Percentiles rank a stretch among this genome's conserved stretches.
These are phyloP conservation scores for Pterocarpus macrocarpus DNA, from an alignment of 306 rosid species.

Conservation along the genomic window DNA sequence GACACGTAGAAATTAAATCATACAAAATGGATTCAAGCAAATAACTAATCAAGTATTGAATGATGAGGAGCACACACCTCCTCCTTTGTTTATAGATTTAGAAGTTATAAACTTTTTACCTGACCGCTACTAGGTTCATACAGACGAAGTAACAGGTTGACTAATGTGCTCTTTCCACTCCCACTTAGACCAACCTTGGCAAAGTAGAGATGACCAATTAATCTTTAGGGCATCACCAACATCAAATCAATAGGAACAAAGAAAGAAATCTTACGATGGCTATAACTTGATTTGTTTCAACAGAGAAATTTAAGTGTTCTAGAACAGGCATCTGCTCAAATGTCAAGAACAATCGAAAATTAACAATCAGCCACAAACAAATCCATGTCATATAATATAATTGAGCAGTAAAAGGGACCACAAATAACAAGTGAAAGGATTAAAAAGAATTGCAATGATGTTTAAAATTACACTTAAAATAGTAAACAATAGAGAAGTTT, in stretches of 20 bases:
- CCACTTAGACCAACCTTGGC: slow-evolving; percentile 93
- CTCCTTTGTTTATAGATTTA: no score
- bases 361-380: slow-evolving; percentile 13
- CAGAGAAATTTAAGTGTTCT: slow-evolving; percentile 62
- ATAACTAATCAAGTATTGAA: no score
- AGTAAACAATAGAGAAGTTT: no score
- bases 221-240: slow-evolving; percentile 41
- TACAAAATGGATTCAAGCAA: no score
- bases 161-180: slow-evolving; percentile 92
- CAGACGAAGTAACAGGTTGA: slow-evolving; percentile 91
- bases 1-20: no score
- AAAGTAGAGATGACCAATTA: slow-evolving; percentile 28
- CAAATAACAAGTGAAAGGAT: background rate
- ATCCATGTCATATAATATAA: background rate
- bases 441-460: slow-evolving; percentile 4
- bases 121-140: slow-evolving; percentile 88
- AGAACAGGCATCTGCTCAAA: slow-evolving; percentile 69
- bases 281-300: slow-evolving; percentile 72
- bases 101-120: slow-evolving; percentile 56
- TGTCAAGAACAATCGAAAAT: slow-evolving; percentile 19
- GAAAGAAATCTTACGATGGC: slow-evolving; percentile 73
- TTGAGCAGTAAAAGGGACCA: slow-evolving; percentile 16
- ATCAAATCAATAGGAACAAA: slow-evolving; percentile 6
- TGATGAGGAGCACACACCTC: no score
- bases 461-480: no score